Base-by-base conservation (phyloP, 805 yeast species). In the Kuraishia ogatae region DNA sequence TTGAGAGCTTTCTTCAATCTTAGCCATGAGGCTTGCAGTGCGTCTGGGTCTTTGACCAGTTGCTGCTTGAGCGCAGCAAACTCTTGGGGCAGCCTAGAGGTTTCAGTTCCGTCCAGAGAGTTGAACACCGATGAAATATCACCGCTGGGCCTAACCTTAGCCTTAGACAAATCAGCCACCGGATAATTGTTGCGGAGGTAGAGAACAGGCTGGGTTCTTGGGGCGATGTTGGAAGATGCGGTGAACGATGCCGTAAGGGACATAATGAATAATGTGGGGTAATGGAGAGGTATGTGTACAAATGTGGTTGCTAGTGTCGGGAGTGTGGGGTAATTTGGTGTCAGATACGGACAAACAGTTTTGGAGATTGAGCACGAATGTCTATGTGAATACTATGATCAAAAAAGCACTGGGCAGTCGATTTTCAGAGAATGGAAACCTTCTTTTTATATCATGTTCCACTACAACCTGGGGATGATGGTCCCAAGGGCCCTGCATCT, bases 1-100 rank as follows among this genome's bases (percentile, higher is more conserved):
- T 47, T 47, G 5, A 69, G 53, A 1, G 60, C 66, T 20, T 50
- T 53, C 35, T 64, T 60, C 20, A 69, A 54, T 50, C 71, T 60
- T 28, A 63, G 54, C 71, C 72, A 69, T 26, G 64, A 60, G 3
- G 51, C 62, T 17, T 61, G 65, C 2, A 66, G 64, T 28, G 58
- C 59, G n/a, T 61, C 54, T 52, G 60, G 55, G 50, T 66, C 58
- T 50, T 64, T 61, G 21, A 66, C 62, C 7, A 65, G 59, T 22
- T 24, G 49, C 24, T 56, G 52, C 48, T 66, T 66, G n/a, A 57
- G 52, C 21, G 43, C 55, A 3, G 55, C 50, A 20, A 48, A 54
- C 13, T 53, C 26, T 35, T 28, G 28, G n/a, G 53, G 56, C 13
- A 50, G 35, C 23, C 24, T 21, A 17, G 19, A 21, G 35, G 39